phyloP scores from a whole-genome alignment of 1,284 basidiomycete species.

The Pyrrhoderma lamaoense region DNA sequence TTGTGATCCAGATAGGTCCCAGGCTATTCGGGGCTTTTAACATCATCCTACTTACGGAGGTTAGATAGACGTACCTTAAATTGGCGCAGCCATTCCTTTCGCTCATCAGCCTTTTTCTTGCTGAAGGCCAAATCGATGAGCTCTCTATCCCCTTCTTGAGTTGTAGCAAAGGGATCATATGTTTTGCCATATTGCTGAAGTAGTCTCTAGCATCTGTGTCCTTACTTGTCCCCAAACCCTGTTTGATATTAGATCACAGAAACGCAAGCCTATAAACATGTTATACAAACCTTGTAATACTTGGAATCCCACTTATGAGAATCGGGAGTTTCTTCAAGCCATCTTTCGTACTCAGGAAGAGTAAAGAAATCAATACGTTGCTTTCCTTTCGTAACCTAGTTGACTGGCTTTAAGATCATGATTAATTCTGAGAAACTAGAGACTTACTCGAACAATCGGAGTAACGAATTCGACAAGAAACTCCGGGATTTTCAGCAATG shows the following conservation, averaged over 20 bases:
- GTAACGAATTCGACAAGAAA: slow-evolving; percentile 99
- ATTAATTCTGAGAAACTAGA: neutral
- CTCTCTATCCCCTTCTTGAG: slow-evolving; percentile 76
- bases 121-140: slow-evolving; percentile 98
- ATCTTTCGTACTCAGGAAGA: slow-evolving; percentile 93
- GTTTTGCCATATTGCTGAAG: slow-evolving; percentile 88
- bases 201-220: slow-evolving; percentile 89
- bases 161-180: slow-evolving; percentile 91
- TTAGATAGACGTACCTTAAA: slow-evolving; percentile 57
- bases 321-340: slow-evolving; percentile 78
- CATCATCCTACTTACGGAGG: neutral
- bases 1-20: slow-evolving; percentile 94
- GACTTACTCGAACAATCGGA: slow-evolving; percentile 87
- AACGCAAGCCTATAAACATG: neutral
- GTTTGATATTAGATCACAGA: neutral
- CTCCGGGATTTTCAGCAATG: slow-evolving; percentile 83
- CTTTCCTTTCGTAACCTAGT: slow-evolving; percentile 72
- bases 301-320: slow-evolving; percentile 86
- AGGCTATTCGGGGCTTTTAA: slow-evolving; percentile 45
- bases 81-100: slow-evolving; percentile 96
- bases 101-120: slow-evolving; percentile 99
- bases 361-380: slow-evolving; percentile 91
- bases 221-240: slow-evolving; percentile 95
- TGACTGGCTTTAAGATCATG: neutral
- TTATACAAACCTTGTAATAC: slow-evolving; percentile 81